phyloP scores from a whole-genome alignment of 2,329 filamentous ascomycete species.

The Neoscytalidium dimidiatum region DNA sequence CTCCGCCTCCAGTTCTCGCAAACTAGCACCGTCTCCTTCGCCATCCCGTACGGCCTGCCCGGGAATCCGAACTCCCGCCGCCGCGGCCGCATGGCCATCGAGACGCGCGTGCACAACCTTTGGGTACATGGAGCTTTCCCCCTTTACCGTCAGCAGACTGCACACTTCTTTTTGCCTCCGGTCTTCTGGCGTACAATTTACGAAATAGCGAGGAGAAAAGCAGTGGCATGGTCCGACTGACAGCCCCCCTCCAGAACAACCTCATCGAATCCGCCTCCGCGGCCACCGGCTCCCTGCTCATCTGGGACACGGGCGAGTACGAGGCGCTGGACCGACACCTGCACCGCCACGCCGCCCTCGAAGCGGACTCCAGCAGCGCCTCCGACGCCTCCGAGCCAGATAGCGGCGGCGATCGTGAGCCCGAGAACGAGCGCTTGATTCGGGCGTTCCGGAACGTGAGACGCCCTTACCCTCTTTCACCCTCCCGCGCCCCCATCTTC shows the following conservation, averaged over 20 bases:
- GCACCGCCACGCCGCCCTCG: background rate
- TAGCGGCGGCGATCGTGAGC: no score
- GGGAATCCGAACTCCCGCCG: constrained; percentile 44
- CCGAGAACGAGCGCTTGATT: constrained; percentile 40
- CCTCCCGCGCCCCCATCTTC: no score
- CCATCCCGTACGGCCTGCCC: constrained; percentile 46
- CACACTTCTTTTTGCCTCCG: background rate
- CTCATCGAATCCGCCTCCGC: constrained; percentile 46
- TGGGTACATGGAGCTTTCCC: constrained; percentile 38
- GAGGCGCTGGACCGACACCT: constrained; percentile 32
- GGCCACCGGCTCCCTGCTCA: constrained; percentile 46
- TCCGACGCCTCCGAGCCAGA: no score
- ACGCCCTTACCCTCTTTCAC: no score
- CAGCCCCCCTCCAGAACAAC: no score
- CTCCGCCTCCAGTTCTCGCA: constrained; percentile 69
- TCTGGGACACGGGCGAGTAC: constrained; percentile 50
- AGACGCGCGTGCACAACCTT: constrained; percentile 47
- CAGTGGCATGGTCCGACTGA: no score
- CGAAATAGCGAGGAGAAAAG: no score
- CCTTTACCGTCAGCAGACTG: no score
- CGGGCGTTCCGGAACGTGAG: constrained; percentile 36
- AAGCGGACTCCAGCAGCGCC: no score
- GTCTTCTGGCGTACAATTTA: no score
- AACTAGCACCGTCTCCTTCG: constrained; percentile 64
- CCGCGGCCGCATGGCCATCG: constrained; percentile 45